Evolutionary conservation across 2,329 filamentous ascomycete species (phyloP), one percentile per base, ranked within the genome.

Genomic region (Claviceps pazoutovae): DNA sequence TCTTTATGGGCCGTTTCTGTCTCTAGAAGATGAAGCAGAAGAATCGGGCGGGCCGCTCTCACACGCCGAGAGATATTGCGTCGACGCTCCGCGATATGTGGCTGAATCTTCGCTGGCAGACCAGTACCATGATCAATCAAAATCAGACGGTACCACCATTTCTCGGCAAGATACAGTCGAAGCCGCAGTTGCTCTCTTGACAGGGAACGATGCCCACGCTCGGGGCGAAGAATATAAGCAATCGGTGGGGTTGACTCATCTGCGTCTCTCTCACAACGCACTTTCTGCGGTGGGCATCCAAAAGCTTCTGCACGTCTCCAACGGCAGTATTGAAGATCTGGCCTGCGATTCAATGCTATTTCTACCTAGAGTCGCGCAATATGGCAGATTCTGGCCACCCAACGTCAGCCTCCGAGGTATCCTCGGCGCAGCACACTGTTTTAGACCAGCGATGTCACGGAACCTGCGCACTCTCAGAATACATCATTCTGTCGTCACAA

Each of bases 401-500:
- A 56, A 57, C 2, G 53, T 68, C 2, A 65, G 53, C 17, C 53
- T 79, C 2, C 58, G 61, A 30, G 77, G 76, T 16, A 61, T 75
- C 7, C 56, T 75, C 9, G 72, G 73, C 7, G 64, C 66, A 4
- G 64, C 71, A 0, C 68, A 78, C 56, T 56, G 75, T 8, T 72
- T 79, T 51, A 70, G 78, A 0, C 76, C 78, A 0, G 71, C 75
- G 0, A 64, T 75, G 49, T 76, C 75, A 1, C 72, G 74, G 1
- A 77, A 77, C 55, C 65, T 83, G 4, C 71, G 74, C 36, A 66
- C 66, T 1, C 62, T 83, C 1, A 71, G 74, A 13, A 65, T 80
- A 5, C 80, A 83, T 49, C 80, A 83, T 59, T 82, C 79, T 0
- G 56, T 82, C 2, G 71, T 83, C 5, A 83, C 80, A 0, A 70